phyloP scores from a whole-genome alignment of 352 stramenopile species.

The Sclerospora graminicola region DNA sequence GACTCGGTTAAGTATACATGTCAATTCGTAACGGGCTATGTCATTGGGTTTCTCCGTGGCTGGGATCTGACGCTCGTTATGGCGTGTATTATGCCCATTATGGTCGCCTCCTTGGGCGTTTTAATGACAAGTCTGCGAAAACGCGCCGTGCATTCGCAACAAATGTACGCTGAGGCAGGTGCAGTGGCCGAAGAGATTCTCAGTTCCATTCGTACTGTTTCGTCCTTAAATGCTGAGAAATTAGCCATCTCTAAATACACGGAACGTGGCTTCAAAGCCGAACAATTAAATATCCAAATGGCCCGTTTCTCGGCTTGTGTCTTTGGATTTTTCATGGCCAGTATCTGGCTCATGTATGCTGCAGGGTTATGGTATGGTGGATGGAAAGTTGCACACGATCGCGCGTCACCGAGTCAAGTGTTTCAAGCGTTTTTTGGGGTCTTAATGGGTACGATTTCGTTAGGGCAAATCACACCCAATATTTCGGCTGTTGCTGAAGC shows the following conservation, averaged over 20 bases:
- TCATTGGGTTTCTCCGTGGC: slow-evolving; percentile 25
- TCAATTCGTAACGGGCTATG: slow-evolving; percentile 20
- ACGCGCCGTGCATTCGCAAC: slow-evolving; percentile 11
- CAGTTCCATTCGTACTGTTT: slow-evolving; percentile 28
- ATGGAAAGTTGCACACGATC: slow-evolving; percentile 19
- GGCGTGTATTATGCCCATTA: slow-evolving; percentile 27
- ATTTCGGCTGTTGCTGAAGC: slow-evolving; percentile 36
- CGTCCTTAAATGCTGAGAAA: slow-evolving; percentile 25
- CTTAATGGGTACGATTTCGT: slow-evolving; percentile 29
- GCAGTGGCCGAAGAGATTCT: slow-evolving; percentile 37
- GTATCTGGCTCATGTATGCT: slow-evolving; percentile 33
- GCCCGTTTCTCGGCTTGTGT: not conserved
- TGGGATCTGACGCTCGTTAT: slow-evolving; percentile 38
- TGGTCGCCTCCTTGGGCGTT: slow-evolving; percentile 21
- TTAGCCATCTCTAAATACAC: slow-evolving; percentile 25
- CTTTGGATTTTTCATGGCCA: slow-evolving; percentile 18
- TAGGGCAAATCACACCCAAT: slow-evolving; percentile 45
- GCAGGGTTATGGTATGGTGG: slow-evolving; percentile 44
- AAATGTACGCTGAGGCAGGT: slow-evolving; percentile 32
- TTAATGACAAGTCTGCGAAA: slow-evolving; percentile 19
- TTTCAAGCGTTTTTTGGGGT: slow-evolving; percentile 52
- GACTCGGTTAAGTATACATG: slow-evolving; percentile 23
- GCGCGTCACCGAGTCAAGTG: slow-evolving; percentile 23
- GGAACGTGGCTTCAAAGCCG: slow-evolving; percentile 6
- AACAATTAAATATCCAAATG: slow-evolving; percentile 11